phyloP scores from a whole-genome alignment of 257 asterid genomes.

The Nicotiana tabacum region DNA sequence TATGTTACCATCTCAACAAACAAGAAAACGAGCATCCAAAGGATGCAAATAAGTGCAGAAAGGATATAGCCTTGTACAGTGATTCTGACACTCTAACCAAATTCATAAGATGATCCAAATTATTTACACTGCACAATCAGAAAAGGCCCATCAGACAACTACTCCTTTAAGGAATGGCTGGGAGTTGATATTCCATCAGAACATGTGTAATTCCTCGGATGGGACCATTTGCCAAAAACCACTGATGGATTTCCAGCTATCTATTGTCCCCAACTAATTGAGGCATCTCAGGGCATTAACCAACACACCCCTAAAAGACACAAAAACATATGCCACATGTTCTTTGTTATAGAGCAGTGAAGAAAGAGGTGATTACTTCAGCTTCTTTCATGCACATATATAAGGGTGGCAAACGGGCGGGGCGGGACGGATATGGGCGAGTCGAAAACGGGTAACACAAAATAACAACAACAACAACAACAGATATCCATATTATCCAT shows the following conservation, averaged over 20 bases:
- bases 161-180: background rate
- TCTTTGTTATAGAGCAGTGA: slow-evolving; percentile 1
- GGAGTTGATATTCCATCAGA: background rate
- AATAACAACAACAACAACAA: too few relatives aligned
- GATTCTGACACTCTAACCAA: background rate
- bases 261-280: background rate
- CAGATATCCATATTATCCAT: too few relatives aligned
- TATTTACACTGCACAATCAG: background rate
- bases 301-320: slow-evolving; percentile 2
- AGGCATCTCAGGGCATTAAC: background rate
- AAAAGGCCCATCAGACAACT: background rate
- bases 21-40: background rate
- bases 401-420: too few relatives aligned
- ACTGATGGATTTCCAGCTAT: background rate
- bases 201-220: background rate
- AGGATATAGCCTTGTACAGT: background rate
- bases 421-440: too few relatives aligned
- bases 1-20: too few relatives aligned
- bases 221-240: background rate
- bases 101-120: slow-evolving; percentile 1
- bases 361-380: background rate
- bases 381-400: background rate
- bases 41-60: background rate
- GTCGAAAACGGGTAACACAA: too few relatives aligned
- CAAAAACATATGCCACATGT: background rate